phyloP scores from a whole-genome alignment of 305 asterid species.

The Rubia tinctorum region DNA sequence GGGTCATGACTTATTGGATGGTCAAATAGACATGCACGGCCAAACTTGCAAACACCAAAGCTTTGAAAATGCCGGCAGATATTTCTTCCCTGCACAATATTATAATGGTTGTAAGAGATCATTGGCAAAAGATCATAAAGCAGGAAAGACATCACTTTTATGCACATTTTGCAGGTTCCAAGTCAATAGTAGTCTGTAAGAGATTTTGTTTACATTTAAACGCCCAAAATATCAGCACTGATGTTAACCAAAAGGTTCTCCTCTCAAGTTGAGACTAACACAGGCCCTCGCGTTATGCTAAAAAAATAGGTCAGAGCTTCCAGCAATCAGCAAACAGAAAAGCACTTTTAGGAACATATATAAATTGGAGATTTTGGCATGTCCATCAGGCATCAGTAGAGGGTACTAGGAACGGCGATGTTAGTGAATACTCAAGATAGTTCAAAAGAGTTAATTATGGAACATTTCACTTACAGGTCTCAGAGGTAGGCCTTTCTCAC shows the following conservation, averaged over 20 bases:
- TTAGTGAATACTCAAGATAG: not conserved
- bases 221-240: too few species aligned
- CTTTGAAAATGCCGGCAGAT: constrained; percentile 34
- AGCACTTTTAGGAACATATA: not conserved
- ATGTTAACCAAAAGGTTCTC: too few species aligned
- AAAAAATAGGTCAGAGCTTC: too few species aligned
- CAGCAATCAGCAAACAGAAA: too few species aligned
- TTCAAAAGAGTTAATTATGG: constrained; percentile 2
- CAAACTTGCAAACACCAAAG: constrained; percentile 35
- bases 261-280: not conserved
- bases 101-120: constrained; percentile 4
- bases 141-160: not conserved
- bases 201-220: not conserved
- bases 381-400: not conserved
- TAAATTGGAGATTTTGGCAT: not conserved
- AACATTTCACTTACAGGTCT: constrained; percentile 41
- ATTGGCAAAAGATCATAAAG: not conserved
- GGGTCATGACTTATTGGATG: constrained; percentile 26
- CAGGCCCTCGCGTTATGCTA: not conserved
- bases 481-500: constrained; percentile 45
- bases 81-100: constrained; percentile 26
- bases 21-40: constrained; percentile 32
- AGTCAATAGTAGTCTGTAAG: not conserved
- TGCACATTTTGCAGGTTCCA: not conserved
- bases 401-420: constrained; percentile 2